phyloP scores from a whole-genome alignment of 2,329 filamentous ascomycete species.

The Pestalotiopsis sp. region DNA sequence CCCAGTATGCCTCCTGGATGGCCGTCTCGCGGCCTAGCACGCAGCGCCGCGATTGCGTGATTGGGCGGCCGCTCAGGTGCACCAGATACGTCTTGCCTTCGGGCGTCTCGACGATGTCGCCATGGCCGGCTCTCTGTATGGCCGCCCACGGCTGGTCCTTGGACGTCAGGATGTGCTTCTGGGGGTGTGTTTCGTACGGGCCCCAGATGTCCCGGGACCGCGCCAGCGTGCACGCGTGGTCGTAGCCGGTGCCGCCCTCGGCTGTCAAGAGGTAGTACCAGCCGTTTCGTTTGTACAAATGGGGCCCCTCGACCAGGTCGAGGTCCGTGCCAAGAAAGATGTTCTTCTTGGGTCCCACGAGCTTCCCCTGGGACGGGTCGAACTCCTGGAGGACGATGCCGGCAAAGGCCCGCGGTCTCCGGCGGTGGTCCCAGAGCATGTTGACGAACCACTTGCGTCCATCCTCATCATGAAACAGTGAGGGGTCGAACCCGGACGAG shows the following conservation, averaged over 20 bases:
- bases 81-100: conserved; percentile 57
- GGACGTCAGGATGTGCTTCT: conserved; percentile 58
- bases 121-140: conserved; percentile 56
- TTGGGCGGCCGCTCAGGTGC: conserved; percentile 54
- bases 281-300: conserved; percentile 59
- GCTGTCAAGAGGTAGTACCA: conserved; percentile 64
- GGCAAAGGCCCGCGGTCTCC: conserved; percentile 50
- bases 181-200: conserved; percentile 62
- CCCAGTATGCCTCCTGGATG: conserved; percentile 63
- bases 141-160: conserved; percentile 51
- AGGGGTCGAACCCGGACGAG: conserved; percentile 65
- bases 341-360: conserved; percentile 58
- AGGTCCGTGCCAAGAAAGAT: conserved; percentile 59
- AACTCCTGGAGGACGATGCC: conserved; percentile 64
- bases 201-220: conserved; percentile 56
- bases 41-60: conserved; percentile 52
- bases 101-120: conserved; percentile 55
- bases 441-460: conserved; percentile 60
- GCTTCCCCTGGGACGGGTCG: conserved; percentile 47
- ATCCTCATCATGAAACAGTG: conserved; percentile 59
- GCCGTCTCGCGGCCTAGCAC: conserved; percentile 58
- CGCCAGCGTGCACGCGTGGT: conserved; percentile 63
- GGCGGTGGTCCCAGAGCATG: conserved; percentile 58
- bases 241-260: conserved; percentile 62
- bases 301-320: conserved; percentile 57